phyloP scores from a whole-genome alignment of 2,329 filamentous ascomycete species.

The Emydomyces testavorans region DNA sequence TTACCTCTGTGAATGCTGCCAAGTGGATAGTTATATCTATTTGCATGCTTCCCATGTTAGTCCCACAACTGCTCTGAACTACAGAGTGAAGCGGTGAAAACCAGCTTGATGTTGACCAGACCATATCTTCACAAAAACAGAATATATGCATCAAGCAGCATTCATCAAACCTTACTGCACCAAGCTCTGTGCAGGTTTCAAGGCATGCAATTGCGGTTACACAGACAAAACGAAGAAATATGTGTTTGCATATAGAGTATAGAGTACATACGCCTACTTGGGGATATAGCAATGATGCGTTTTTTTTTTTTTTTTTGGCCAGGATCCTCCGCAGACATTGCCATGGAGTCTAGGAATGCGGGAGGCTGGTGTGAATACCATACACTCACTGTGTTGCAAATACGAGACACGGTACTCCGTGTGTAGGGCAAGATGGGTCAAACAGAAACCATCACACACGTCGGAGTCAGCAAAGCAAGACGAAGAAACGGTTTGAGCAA shows the following conservation, averaged over 20 bases:
- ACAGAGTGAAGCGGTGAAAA: too few species aligned
- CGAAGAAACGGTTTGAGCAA: constrained; percentile 6
- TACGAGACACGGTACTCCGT: constrained; percentile 1
- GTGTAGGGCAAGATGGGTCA: background rate
- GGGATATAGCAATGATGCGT: background rate
- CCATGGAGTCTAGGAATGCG: background rate
- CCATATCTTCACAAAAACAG: background rate
- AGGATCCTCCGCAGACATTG: background rate
- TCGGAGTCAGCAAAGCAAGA: constrained; percentile 1
- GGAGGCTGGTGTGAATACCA: background rate
- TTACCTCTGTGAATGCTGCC: too few species aligned
- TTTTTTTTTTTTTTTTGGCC: too few species aligned
- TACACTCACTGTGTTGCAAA: too few species aligned
- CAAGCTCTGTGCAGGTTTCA: constrained; percentile 3
- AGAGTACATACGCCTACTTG: too few species aligned
- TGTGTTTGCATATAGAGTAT: background rate
- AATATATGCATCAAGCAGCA: background rate
- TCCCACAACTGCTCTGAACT: too few species aligned
- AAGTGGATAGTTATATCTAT: too few species aligned
- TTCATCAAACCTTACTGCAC: constrained; percentile 1
- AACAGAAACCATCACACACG: background rate
- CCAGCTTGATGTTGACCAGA: background rate
- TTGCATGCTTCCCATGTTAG: too few species aligned
- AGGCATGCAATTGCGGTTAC: constrained; percentile 5
- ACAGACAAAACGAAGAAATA: background rate